phyloP scores from a whole-genome alignment of 2,329 filamentous ascomycete species.

The Cercospora nicotianae region DNA sequence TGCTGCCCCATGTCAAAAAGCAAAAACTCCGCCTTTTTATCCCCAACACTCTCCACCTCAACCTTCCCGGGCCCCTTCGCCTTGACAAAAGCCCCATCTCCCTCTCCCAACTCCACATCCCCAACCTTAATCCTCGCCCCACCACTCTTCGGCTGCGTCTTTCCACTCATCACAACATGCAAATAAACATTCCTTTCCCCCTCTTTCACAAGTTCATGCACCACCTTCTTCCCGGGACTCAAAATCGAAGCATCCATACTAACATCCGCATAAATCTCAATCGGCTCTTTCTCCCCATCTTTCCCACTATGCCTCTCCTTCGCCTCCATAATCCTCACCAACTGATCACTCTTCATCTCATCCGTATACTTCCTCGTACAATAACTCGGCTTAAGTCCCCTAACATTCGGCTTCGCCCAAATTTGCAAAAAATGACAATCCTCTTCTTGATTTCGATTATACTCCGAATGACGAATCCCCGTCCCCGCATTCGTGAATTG shows the following conservation, averaged over 20 bases:
- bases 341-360: constrained; percentile 66
- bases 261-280: constrained; percentile 81
- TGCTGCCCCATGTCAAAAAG: constrained; percentile 51
- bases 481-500: constrained; percentile 89
- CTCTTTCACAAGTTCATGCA: constrained; percentile 69
- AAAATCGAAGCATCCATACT: constrained; percentile 79
- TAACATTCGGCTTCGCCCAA: constrained; percentile 78
- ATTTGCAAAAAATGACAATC: constrained; percentile 86
- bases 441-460: constrained; percentile 70
- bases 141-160: constrained; percentile 61
- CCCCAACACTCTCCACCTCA: constrained; percentile 50
- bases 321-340: constrained; percentile 75
- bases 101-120: constrained; percentile 69
- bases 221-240: constrained; percentile 62
- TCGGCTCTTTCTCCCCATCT: constrained; percentile 67
- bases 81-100: constrained; percentile 77
- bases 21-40: constrained; percentile 50
- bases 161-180: constrained; percentile 70
- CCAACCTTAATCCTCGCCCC: constrained; percentile 69
- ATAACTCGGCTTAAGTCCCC: constrained; percentile 71
- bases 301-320: constrained; percentile 64
- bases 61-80: constrained; percentile 46
- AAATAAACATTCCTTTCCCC: constrained; percentile 72
- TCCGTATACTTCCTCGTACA: constrained; percentile 73
- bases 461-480: constrained; percentile 76